A percentile compares a stretch with the other conserved stretches of the same genome.
Evolutionary conservation across 352 stramenopile genomes (phyloP).

Genomic region (Stephanocyclus meneghinianus): DNA sequence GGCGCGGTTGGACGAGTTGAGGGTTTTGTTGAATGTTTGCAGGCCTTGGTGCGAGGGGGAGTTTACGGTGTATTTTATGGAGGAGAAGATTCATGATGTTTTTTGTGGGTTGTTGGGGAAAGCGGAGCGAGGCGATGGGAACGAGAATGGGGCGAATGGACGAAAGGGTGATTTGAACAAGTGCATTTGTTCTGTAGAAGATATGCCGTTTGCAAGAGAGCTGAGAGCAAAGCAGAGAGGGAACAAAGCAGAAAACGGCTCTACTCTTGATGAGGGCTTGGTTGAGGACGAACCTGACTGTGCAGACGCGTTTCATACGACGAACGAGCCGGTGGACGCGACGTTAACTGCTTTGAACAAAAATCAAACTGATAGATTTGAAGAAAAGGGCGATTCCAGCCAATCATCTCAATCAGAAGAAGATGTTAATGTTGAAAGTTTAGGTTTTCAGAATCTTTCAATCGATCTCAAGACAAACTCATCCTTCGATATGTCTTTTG

Average conservation of each 20-base stretch:
- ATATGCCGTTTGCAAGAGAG: constrained; percentile 51
- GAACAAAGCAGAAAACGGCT: neutral
- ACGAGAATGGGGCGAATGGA: neutral
- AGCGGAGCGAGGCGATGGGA: constrained; percentile 12
- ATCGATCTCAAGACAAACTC: constrained; percentile 1
- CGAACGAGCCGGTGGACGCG: neutral
- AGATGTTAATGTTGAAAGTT: neutral
- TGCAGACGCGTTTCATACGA: neutral
- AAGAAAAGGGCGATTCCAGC: neutral
- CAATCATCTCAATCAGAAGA: neutral
- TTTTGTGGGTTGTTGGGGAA: constrained; percentile 37
- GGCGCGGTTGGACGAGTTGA: constrained; percentile 64
- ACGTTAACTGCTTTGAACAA: neutral
- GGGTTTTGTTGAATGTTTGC: constrained; percentile 64
- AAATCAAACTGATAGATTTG: neutral
- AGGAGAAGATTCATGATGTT: constrained; percentile 43
- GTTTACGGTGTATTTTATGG: constrained; percentile 69
- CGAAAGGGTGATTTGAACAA: constrained; percentile 1
- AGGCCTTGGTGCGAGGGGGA: constrained; percentile 42
- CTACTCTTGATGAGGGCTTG: neutral
- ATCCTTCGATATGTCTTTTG: neutral
- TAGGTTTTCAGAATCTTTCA: constrained; percentile 19
- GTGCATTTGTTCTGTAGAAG: constrained; percentile 30
- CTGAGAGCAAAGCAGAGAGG: constrained; percentile 10
- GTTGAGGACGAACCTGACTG: neutral